phyloP scores from a whole-genome alignment of 495 filamentous ascomycete genomes.

The Talaromyces proteolyticus region DNA sequence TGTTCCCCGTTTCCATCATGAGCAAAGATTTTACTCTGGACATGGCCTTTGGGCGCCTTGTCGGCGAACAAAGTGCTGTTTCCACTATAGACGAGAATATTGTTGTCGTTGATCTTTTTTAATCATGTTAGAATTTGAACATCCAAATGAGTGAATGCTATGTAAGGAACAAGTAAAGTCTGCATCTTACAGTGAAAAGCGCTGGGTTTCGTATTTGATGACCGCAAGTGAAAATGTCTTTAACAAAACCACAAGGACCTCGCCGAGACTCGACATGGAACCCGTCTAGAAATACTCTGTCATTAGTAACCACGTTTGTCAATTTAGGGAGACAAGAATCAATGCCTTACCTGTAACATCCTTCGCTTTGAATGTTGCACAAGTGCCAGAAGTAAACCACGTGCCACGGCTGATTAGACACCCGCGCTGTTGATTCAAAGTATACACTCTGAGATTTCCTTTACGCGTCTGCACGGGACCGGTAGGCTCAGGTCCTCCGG shows the following conservation, averaged over 20 bases:
- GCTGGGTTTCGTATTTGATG: conserved; percentile 31
- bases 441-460: conserved; percentile 55
- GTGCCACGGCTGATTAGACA: conserved; percentile 65
- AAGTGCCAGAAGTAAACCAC: conserved; percentile 66
- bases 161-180: no score
- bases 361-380: conserved; percentile 59
- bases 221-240: conserved; percentile 45
- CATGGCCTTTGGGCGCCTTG: conserved; percentile 46
- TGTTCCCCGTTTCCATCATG: conserved; percentile 21
- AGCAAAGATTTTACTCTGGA: conserved; percentile 32
- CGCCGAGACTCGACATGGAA: conserved; percentile 46
- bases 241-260: conserved; percentile 46
- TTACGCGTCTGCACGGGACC: conserved; percentile 46
- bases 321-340: background rate
- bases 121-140: no score
- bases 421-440: conserved; percentile 37
- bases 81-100: conserved; percentile 39
- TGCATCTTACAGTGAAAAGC: conserved; percentile 42
- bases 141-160: no score
- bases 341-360: conserved; percentile 30
- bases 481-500: conserved; percentile 28
- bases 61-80: conserved; percentile 53
- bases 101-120: conserved; percentile 26
- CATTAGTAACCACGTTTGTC: background rate
- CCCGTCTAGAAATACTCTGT: background rate